phyloP scores from a whole-genome alignment of 768 basidiomycete genomes.

The Paxillus involutus region DNA sequence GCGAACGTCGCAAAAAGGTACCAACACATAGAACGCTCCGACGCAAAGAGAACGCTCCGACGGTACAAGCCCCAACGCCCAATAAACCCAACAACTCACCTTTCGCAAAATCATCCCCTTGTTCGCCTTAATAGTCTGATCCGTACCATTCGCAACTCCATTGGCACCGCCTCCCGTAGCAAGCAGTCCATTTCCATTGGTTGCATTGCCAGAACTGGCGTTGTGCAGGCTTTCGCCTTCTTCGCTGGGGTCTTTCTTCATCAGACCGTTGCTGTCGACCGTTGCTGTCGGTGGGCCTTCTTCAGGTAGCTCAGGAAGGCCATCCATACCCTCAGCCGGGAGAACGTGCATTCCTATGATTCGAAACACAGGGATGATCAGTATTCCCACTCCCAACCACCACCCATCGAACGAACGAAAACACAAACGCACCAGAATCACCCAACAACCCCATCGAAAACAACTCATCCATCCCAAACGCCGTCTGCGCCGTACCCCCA shows the following conservation, averaged over 20 bases:
- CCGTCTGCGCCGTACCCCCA: slow-evolving; percentile 3
- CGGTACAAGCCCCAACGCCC: neutral
- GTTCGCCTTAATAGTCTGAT: slow-evolving; percentile 78
- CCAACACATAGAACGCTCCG: no score
- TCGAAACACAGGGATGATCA: no score
- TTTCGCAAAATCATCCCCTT: slow-evolving; percentile 93
- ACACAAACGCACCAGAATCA: slow-evolving; percentile 19
- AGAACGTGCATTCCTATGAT: slow-evolving; percentile 25
- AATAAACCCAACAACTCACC: slow-evolving; percentile 31
- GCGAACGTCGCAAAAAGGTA: no score
- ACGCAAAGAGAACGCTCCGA: neutral
- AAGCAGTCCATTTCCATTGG: slow-evolving; percentile 1
- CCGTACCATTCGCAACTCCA: slow-evolving; percentile 13
- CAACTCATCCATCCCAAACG: slow-evolving; percentile 16
- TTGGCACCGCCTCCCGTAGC: no score
- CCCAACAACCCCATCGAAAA: slow-evolving; percentile 19
- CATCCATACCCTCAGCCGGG: slow-evolving; percentile 18
- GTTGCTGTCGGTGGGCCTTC: slow-evolving; percentile 8
- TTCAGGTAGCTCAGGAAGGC: slow-evolving; percentile 30
- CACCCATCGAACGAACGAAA: neutral
- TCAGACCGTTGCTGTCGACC: neutral
- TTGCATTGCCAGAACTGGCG: slow-evolving; percentile 13
- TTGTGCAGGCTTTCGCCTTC: slow-evolving; percentile 24
- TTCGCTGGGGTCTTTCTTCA: slow-evolving; percentile 31
- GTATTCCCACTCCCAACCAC: neutral